Base-by-base conservation (phyloP, 441 rosid genomes). In the Melastoma candidum region DNA sequence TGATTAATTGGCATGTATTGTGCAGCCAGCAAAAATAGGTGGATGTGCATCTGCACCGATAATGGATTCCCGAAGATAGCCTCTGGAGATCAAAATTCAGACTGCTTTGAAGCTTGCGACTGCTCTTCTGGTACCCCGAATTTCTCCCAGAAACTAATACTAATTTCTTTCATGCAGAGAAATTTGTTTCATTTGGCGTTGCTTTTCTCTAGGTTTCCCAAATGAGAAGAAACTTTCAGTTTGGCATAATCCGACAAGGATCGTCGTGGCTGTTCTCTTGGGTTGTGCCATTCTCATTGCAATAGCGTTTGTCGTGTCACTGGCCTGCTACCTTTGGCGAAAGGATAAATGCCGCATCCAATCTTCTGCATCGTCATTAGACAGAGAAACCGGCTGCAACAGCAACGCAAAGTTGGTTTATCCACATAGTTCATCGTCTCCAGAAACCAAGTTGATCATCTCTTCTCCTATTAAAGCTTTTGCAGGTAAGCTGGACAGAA, bases 31-130 rank as follows among this genome's bases (percentile, higher is more conserved):
- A 73, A 69, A 61, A 66, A 58, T 62, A 74, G 64, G 57, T 88
- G 98, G 98, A 67, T 55, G 29, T 92, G 98, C 59, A 43, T 46
- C 53, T 92, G 98, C 74, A 74, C 78, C 36, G 74, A 74, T 4
- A 69, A 75, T 68, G 96, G 84, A 57, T 79, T 87, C 63, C 97
- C 97, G 1, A 75, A 70, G 68, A 73, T 85, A 59, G 67, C 77
- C 14, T 63, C 64, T 59, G 62, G 25, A 17, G 73, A 54, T 67
- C 77, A 69, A 13, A 71, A 74, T 48, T 54, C 74, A 41, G 53
- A 77, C 51, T 92, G 98, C 70, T 92, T 88, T 75, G 73, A 75
- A 3, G 70, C 87, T 49, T 88, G 98, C 83, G 85, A 85, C 71
- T 92, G 98, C 72, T 70, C 86, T 67, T 74, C 94, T 11, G 98